Conservation (phyloP, 257 asterid genomes). For the Fraxinus americana region DNA sequence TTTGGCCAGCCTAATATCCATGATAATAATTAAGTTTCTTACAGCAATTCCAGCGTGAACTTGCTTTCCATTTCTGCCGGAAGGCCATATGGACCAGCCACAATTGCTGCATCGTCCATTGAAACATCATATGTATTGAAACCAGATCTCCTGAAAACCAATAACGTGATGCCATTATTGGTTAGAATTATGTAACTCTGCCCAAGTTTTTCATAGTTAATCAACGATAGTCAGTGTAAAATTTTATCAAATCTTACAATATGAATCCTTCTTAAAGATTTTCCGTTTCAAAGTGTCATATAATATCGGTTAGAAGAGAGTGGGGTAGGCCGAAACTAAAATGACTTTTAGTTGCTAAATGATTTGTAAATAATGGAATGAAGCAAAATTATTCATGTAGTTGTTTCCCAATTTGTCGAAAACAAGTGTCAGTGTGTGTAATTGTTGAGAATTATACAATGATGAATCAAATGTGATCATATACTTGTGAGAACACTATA, state of each 20-base stretch:
- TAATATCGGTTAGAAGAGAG: neutral
- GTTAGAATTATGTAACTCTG: neutral
- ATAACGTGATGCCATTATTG: neutral
- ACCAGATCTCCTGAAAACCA: conserved; percentile 58
- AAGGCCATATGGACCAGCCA: conserved; percentile 80
- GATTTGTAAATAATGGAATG: neutral
- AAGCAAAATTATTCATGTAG: neutral
- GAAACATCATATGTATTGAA: conserved; percentile 53
- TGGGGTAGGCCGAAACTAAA: neutral
- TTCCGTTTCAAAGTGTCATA: neutral
- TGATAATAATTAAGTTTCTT: conserved; percentile 32
- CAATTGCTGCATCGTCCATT: conserved; percentile 95
- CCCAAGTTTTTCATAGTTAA: neutral
- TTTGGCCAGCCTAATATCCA: neutral
- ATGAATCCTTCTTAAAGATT: neutral
- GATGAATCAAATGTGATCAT: neutral
- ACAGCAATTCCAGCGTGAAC: conserved; percentile 67
- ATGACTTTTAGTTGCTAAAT: neutral
- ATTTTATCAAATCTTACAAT: neutral
- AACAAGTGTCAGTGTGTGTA: neutral
- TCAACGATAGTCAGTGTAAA: neutral
- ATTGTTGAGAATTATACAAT: neutral
- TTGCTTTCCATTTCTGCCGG: conserved; percentile 78
- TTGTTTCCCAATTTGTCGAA: neutral
- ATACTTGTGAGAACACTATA: neutral